Conservation (phyloP, 257 asterid genomes). For the Rehmannia glutinosa region DNA sequence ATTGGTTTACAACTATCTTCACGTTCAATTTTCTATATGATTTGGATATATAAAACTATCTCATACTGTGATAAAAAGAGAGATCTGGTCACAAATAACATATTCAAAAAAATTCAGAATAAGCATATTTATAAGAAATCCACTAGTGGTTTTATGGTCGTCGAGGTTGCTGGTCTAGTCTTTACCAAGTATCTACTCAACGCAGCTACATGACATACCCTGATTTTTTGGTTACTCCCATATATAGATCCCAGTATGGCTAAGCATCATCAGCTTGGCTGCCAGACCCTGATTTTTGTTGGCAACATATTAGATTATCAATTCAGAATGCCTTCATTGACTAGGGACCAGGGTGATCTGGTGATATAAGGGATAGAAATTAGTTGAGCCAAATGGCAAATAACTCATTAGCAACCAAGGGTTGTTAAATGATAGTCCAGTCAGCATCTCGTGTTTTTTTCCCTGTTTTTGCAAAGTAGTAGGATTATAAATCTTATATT, state of each 20-base stretch:
- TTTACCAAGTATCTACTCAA: too few species aligned
- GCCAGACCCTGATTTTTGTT: too few species aligned
- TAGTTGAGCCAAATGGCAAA: background rate
- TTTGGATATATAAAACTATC: background rate
- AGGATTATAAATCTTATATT: background rate
- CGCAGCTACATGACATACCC: too few species aligned
- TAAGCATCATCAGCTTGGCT: too few species aligned
- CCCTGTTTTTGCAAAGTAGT: background rate
- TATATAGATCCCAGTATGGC: too few species aligned
- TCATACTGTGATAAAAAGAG: background rate
- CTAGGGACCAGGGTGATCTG: background rate
- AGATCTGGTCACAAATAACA: background rate
- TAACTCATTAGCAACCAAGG: background rate
- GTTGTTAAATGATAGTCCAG: background rate
- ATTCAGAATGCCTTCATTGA: background rate
- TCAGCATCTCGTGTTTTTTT: background rate
- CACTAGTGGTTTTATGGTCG: too few species aligned
- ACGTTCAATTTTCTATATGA: background rate
- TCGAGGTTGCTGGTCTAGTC: too few species aligned
- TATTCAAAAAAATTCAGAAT: background rate
- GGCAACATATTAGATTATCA: too few species aligned
- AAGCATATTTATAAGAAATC: too few species aligned
- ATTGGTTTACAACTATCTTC: background rate
- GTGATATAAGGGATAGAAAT: background rate
- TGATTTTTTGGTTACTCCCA: too few species aligned